Evolutionary conservation across 345 rosid genomes (phyloP).

Genomic region (Salix brachista): DNA sequence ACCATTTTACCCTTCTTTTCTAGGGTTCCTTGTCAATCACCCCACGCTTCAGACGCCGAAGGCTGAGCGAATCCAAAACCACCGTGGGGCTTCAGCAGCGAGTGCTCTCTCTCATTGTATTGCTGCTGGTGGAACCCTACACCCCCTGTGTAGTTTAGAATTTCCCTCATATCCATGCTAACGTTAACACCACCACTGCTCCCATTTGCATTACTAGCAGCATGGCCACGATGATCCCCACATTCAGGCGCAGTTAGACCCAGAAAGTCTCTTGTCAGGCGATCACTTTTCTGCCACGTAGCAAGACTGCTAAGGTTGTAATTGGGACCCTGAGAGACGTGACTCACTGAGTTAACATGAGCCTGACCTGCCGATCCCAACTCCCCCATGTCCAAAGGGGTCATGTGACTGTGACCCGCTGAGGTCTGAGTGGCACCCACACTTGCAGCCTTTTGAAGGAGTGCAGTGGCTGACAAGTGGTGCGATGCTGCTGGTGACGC

Average conservation of each 20-base stretch:
- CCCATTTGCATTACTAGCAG: conserved; percentile 9
- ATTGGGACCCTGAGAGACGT: conserved; percentile 28
- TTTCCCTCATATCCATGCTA: conserved; percentile 39
- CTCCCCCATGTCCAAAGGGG: conserved; percentile 32
- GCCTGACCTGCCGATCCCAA: not conserved
- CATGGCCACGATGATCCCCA: conserved; percentile 15
- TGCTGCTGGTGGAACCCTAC: conserved; percentile 39
- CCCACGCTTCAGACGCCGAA: conserved; percentile 41
- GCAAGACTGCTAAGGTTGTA: conserved; percentile 29
- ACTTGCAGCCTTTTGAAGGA: conserved; percentile 80
- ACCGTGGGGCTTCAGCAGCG: conserved; percentile 44
- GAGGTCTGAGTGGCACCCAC: conserved; percentile 40
- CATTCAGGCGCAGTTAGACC: conserved; percentile 41
- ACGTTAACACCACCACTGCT: conserved; percentile 27
- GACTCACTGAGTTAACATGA: conserved; percentile 14
- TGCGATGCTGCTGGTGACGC: conserved; percentile 27
- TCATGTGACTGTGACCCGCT: conserved; percentile 29
- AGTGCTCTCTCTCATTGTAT: conserved; percentile 37
- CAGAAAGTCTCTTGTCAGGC: conserved; percentile 73
- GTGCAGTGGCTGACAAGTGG: conserved; percentile 83
- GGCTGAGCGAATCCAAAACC: conserved; percentile 48
- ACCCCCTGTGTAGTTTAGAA: conserved; percentile 47
- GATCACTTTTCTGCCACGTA: conserved; percentile 64
- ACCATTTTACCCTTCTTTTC: conserved; percentile 3
- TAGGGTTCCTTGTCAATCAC: conserved; percentile 19